These are phyloP conservation scores for Solanum tacnaense DNA, from an alignment of 257 asterid genomes.

Conservation along the genomic window DNA sequence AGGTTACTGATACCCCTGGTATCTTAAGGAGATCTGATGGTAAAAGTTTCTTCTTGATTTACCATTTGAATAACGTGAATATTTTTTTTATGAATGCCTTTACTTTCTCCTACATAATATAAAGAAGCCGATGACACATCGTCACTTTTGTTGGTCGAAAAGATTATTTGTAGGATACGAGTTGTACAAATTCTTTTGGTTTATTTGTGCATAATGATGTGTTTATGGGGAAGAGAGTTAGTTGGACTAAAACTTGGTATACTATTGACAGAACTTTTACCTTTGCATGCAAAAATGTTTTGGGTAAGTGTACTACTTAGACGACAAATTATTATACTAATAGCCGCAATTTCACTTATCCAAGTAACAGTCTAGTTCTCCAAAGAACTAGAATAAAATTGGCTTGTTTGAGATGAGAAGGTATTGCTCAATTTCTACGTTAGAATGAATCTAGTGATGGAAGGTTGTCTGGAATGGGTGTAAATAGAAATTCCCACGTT, in stretches of 20 bases:
- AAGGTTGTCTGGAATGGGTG: not conserved
- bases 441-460: not conserved
- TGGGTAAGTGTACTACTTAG: not conserved
- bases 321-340: not conserved
- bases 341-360: not conserved
- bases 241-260: not conserved
- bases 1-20: slow-evolving; percentile 99
- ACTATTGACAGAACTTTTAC: not conserved
- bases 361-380: not conserved
- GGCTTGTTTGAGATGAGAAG: not conserved
- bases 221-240: not conserved
- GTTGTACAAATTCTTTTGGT: not conserved
- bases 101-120: not conserved
- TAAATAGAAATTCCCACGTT: not conserved
- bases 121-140: not conserved
- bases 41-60: slow-evolving; percentile 13
- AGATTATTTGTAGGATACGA: not conserved
- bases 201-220: not conserved
- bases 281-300: not conserved
- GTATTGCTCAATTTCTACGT: not conserved
- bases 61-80: not conserved
- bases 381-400: not conserved
- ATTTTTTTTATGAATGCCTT: not conserved
- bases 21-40: slow-evolving; percentile 76
- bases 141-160: not conserved